Base-by-base conservation (phyloP, 441 rosid species). In the Brassica balearica region DNA sequence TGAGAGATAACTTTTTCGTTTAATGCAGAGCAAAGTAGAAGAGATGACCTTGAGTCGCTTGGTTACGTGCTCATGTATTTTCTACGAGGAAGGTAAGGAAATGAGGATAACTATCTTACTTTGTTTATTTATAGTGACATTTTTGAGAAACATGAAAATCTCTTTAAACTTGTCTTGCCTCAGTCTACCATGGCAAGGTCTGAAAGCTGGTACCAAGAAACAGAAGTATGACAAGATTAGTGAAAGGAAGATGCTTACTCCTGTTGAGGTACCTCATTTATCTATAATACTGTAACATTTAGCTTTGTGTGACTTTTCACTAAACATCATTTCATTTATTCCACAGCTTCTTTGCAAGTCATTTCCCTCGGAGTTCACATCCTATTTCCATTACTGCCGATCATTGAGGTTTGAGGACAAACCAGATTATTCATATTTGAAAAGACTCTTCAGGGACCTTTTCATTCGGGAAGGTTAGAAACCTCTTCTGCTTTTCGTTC, bases 381-480 rank as follows among this genome's bases (percentile, higher is more conserved):
- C 91, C 0, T 90, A 87, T 84, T 90, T 90, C 68, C 91, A 86
- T 67, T 90, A 90, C 79, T 90, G 94, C 32, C 91, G 94, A 15
- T 87, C 91, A 7, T 77, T 90, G 83, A 84, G 88, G 73, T 90
- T 90, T 82, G 94, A 90, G 70, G 92, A 87, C 79, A 86, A 87
- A 81, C 94, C 94, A 15, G 94, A 90, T 81, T 88, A 86, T 77
- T 85, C 94, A 25, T 90, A 88, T 80, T 63, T 90, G 82, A 87
- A 90, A 72, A 87, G 91, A 83, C 88, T 90, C 41, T 90, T 88
- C 81, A 79, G 90, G 12, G 92, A 90, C 62, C 88, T 90, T 71
- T 90, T 90, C 68, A 86, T 88, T 69, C 83, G 91, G 20, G 92
- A 90, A 90, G 86, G 94, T 90, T 81, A 68, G 51, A 12, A 15